Conservation (phyloP, 1,139 yeast genomes). For the Suzukiozyma palmioleophila region DNA sequence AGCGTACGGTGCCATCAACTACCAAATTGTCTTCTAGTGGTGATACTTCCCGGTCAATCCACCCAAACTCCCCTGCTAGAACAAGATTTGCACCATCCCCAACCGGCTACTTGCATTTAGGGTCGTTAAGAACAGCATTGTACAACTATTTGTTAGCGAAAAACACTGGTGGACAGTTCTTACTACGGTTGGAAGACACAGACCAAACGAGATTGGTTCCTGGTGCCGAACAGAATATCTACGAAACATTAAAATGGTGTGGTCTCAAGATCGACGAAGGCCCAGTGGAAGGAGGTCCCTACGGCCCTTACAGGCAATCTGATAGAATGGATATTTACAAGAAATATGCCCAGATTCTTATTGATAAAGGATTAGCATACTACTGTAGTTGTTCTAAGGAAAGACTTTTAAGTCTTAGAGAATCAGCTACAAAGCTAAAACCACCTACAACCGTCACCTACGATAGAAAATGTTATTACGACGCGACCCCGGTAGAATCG, state of each 20-base stretch:
- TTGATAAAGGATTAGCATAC: conserved; percentile 72
- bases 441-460: conserved; percentile 94
- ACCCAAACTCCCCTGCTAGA: conserved; percentile 60
- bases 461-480: conserved; percentile 69
- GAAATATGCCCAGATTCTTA: conserved; percentile 49
- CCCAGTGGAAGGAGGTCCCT: conserved; percentile 61
- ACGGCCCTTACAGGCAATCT: conserved; percentile 81
- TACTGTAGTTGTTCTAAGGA: conserved; percentile 83
- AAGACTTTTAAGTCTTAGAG: conserved; percentile 62
- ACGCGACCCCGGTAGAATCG: conserved; percentile 17
- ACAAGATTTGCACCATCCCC: conserved; percentile 99
- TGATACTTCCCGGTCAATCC: conserved; percentile 19
- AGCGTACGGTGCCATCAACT: background rate
- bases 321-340: conserved; percentile 66
- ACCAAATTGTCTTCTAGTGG: background rate
- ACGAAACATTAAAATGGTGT: conserved; percentile 74
- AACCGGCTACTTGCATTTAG: conserved; percentile 87
- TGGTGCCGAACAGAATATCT: conserved; percentile 82
- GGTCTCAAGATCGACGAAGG: conserved; percentile 79
- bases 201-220: conserved; percentile 72
- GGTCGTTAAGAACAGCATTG: conserved; percentile 88
- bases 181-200: conserved; percentile 86
- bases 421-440: conserved; percentile 64
- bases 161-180: conserved; percentile 73
- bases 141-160: conserved; percentile 83